phyloP scores from a whole-genome alignment of 768 basidiomycete genomes.

The Tephrocybe sp. region DNA sequence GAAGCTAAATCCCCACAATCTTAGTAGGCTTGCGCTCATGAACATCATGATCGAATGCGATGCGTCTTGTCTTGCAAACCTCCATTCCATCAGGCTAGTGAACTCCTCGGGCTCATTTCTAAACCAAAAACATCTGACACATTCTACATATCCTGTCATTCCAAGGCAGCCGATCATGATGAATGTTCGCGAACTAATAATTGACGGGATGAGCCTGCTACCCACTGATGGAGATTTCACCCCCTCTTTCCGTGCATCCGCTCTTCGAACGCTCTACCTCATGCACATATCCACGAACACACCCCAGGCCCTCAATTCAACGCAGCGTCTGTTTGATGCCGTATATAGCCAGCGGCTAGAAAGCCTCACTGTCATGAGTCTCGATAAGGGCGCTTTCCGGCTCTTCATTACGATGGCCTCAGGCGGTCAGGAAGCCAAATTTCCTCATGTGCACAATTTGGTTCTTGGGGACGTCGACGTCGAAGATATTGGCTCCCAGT shows the following conservation, averaged over 20 bases:
- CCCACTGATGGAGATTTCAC: neutral
- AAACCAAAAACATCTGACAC: constrained; percentile 6
- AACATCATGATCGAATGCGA: constrained; percentile 8
- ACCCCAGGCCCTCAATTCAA: neutral
- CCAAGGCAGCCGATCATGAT: constrained; percentile 3
- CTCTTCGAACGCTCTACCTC: constrained; percentile 2
- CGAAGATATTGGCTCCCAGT: neutral
- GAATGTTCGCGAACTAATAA: neutral
- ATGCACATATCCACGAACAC: neutral
- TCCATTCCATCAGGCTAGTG: neutral
- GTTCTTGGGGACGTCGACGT: neutral
- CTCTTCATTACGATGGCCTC: neutral
- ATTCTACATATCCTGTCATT: constrained; percentile 10
- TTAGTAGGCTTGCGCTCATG: neutral
- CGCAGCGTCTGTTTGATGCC: neutral
- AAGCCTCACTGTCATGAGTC: neutral
- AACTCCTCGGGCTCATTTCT: constrained; percentile 8
- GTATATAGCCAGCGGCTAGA: constrained; percentile 1
- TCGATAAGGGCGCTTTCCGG: constrained; percentile 1
- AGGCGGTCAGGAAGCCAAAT: neutral
- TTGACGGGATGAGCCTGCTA: constrained; percentile 2
- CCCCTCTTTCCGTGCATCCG: constrained; percentile 4
- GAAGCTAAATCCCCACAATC: constrained; percentile 1
- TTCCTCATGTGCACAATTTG: neutral
- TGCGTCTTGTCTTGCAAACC: constrained; percentile 9